Evolutionary conservation across 805 yeast genomes (phyloP).

Genomic region (Lipomyces sp.): DNA sequence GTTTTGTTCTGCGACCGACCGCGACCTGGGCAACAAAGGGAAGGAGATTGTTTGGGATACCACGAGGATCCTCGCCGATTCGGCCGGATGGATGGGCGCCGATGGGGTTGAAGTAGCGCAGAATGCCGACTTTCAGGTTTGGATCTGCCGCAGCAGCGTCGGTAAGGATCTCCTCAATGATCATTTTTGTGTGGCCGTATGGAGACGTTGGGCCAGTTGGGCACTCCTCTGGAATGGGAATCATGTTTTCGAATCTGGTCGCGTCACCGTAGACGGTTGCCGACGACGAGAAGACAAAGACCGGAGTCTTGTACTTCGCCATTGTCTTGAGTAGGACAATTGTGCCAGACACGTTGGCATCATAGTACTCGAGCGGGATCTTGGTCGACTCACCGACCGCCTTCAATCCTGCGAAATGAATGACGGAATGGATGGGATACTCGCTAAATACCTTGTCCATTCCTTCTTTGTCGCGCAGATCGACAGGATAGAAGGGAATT

Average conservation of each 20-base stretch:
- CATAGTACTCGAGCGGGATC: slow-evolving; percentile 70
- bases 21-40: slow-evolving; percentile 82
- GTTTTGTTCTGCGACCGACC: slow-evolving; percentile 66
- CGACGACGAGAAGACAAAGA: slow-evolving; percentile 73
- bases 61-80: slow-evolving; percentile 80
- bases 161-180: slow-evolving; percentile 64
- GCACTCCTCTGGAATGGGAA: slow-evolving; percentile 79
- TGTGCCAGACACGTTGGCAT: slow-evolving; percentile 70
- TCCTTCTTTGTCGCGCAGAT: slow-evolving; percentile 57
- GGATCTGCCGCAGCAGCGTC: slow-evolving; percentile 55
- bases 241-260: slow-evolving; percentile 69
- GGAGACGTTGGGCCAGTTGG: slow-evolving; percentile 78
- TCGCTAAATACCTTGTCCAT: slow-evolving; percentile 55
- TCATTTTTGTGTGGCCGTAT: slow-evolving; percentile 72
- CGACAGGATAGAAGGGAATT: slow-evolving; percentile 62
- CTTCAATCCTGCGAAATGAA: slow-evolving; percentile 82
- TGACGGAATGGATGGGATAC: slow-evolving; percentile 60
- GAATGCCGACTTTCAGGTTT: slow-evolving; percentile 54
- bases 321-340: slow-evolving; percentile 60
- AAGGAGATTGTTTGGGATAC: slow-evolving; percentile 74
- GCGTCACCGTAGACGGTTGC: slow-evolving; percentile 88
- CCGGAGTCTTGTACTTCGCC: slow-evolving; percentile 53
- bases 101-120: slow-evolving; percentile 82
- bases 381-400: slow-evolving; percentile 80
- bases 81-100: slow-evolving; percentile 85